Percentiles rank a stretch among this genome's conserved stretches.
phyloP scores from a whole-genome alignment of 1,139 yeast species.

The Debaryomyces nepalensis region DNA sequence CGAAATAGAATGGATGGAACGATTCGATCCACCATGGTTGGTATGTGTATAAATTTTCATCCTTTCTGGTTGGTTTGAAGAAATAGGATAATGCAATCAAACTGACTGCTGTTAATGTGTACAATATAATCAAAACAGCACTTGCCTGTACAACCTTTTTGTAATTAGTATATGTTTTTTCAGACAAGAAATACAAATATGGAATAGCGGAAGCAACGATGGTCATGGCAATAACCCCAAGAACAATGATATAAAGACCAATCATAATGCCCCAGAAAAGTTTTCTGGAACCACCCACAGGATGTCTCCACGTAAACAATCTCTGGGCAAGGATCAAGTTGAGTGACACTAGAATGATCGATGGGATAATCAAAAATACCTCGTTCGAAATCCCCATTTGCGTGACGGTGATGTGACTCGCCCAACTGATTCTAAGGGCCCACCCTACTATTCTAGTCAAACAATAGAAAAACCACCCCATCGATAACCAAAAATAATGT shows the following conservation, averaged over 20 bases:
- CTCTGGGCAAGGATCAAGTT: conserved; percentile 76
- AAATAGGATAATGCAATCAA: conserved; percentile 58
- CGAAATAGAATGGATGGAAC: conserved; percentile 59
- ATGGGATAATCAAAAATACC: conserved; percentile 61
- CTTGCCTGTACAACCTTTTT: conserved; percentile 63
- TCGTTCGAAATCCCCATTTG: conserved; percentile 62
- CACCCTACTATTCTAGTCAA: conserved; percentile 62
- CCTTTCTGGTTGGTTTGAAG: conserved; percentile 59
- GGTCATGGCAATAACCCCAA: conserved; percentile 67
- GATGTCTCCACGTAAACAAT: conserved; percentile 82
- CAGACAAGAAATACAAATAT: conserved; percentile 58
- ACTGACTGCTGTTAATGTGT: conserved; percentile 57
- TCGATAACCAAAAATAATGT: conserved; percentile 63
- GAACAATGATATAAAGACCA: conserved; percentile 55
- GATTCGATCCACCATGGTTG: conserved; percentile 85
- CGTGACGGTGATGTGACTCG: conserved; percentile 48
- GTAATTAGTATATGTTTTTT: conserved; percentile 51
- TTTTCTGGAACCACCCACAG: conserved; percentile 66
- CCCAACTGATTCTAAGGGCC: conserved; percentile 64
- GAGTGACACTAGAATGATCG: conserved; percentile 58
- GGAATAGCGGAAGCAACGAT: conserved; percentile 70
- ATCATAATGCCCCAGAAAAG: conserved; percentile 62
- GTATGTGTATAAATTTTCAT: conserved; percentile 59
- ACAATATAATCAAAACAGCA: conserved; percentile 58
- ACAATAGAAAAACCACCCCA: conserved; percentile 60